These are phyloP conservation scores for Hericium rajendrae DNA, from an alignment of 768 basidiomycete species.

Conservation along the genomic window DNA sequence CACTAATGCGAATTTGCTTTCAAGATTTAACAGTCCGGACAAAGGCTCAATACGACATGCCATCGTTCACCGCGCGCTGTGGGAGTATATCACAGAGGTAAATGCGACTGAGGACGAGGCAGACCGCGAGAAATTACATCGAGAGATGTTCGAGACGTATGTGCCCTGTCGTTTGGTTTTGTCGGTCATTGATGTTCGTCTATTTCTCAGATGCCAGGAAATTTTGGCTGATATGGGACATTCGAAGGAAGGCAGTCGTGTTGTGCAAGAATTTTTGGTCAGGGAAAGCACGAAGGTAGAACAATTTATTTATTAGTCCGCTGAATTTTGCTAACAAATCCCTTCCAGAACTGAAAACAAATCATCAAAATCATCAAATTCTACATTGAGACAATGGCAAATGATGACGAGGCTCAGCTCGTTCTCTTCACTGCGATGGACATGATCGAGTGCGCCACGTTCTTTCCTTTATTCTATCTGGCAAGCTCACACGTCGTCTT, in stretches of 20 bases:
- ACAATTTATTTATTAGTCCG: neutral
- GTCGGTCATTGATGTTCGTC: neutral
- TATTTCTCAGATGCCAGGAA: constrained; percentile 58
- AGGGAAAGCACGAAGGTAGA: constrained; percentile 72
- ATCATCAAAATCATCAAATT: constrained; percentile 86
- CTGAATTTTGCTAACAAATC: neutral
- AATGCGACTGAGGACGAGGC: constrained; percentile 48
- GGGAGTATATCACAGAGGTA: constrained; percentile 72
- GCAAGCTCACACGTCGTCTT: neutral
- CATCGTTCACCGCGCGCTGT: constrained; percentile 78
- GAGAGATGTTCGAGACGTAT: constrained; percentile 77
- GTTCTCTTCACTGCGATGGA: constrained; percentile 88
- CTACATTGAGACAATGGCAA: constrained; percentile 80
- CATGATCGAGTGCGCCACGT: constrained; percentile 63
- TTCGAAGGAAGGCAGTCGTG: constrained; percentile 83
- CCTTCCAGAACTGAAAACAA: constrained; percentile 72
- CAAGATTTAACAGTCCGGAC: too few species aligned
- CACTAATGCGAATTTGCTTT: too few species aligned
- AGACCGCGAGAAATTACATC: constrained; percentile 63
- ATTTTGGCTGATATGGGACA: constrained; percentile 88
- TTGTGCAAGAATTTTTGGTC: constrained; percentile 78
- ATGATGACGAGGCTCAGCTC: constrained; percentile 82
- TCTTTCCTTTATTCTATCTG: neutral
- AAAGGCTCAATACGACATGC: too few species aligned
- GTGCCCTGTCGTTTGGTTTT: constrained; percentile 8